Evolutionary conservation across 2,329 filamentous ascomycete species (phyloP), one percentile per base, ranked within the genome.

Genomic region (Fusarium sp.): DNA sequence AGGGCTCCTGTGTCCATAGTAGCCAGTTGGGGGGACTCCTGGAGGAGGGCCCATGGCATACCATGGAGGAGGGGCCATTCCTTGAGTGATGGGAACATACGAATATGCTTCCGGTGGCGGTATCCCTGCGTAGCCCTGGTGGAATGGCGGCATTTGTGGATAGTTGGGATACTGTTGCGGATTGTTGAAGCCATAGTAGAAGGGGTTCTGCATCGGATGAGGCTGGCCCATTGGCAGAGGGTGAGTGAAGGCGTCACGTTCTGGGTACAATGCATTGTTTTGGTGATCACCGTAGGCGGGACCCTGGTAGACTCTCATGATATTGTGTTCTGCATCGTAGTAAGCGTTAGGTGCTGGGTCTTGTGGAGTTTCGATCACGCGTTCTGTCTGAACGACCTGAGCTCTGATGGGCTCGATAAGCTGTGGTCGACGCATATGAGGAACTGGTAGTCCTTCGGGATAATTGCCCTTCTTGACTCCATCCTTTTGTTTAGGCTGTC

Each of bases 331-430:
- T n/a, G 82, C 77, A 73, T 91, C 88, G 74, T 86, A 87, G 75
- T 88, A 91, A 46, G 89, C 88, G 74, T 91, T 91, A 18, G 89
- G 89, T 4, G 83, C 83, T 13, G 89, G 89, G 69, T 90, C 88
- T 47, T 85, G 81, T 7, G 82, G 81, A 3, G 79, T 81, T 72
- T 90, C 88, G 25, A 90, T 80, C 5, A 88, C 83, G 68, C 89
- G 86, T 75, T 91, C 88, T 4, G 89, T 83, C 60, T 88, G 85
- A 38, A 90, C 78, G 23, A 89, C 84, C 53, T 87, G 83, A 32
- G 86, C 82, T 32, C 83, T 82, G 44, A 85, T 80, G 5, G 87
- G 86, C 72, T 86, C 80, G 47, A 90, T 81, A 57, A 86, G 82
- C 49, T 87, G 83, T 1, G 86, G 84, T 9, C 80, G 80, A 57